Evolutionary conservation across 225 moss, liverwort and hornwort species (phyloP).

Genomic region (Anthoceros angustus): DNA sequence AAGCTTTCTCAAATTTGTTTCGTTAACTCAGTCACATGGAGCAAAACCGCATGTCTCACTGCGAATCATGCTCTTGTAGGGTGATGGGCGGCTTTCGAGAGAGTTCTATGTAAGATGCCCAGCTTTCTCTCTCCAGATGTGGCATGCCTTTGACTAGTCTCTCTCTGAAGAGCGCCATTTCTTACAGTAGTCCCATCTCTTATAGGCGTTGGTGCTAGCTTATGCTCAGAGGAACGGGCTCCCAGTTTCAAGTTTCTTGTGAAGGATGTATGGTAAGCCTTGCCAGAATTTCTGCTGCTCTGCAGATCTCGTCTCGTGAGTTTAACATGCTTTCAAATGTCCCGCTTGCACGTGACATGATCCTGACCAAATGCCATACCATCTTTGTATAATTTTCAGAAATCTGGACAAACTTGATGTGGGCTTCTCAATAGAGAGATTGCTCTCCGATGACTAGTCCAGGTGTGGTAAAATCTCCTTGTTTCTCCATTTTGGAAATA

Average conservation of each 20-base stretch:
- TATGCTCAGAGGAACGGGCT: not conserved
- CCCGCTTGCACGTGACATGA: too few species aligned
- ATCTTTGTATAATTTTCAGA: too few species aligned
- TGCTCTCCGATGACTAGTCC: too few species aligned
- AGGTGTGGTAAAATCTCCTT: too few species aligned
- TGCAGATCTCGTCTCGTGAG: too few species aligned
- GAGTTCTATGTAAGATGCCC: not conserved
- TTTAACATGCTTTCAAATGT: too few species aligned
- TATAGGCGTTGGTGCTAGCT: not conserved
- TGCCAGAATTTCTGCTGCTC: not conserved
- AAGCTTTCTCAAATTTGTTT: not conserved
- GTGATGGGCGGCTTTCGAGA: not conserved
- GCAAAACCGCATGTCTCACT: not conserved
- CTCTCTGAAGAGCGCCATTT: not conserved
- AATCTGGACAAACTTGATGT: too few species aligned
- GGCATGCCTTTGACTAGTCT: not conserved
- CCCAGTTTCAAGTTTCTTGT: not conserved
- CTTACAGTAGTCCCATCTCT: not conserved
- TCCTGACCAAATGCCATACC: too few species aligned
- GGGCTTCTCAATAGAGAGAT: too few species aligned
- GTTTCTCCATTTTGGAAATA: too few species aligned
- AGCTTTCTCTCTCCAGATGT: not conserved
- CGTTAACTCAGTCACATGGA: not conserved
- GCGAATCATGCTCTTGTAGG: not conserved
- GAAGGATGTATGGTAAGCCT: not conserved